These are phyloP conservation scores for Ilex aquifolium DNA, from an alignment of 257 asterid species.

Conservation along the genomic window DNA sequence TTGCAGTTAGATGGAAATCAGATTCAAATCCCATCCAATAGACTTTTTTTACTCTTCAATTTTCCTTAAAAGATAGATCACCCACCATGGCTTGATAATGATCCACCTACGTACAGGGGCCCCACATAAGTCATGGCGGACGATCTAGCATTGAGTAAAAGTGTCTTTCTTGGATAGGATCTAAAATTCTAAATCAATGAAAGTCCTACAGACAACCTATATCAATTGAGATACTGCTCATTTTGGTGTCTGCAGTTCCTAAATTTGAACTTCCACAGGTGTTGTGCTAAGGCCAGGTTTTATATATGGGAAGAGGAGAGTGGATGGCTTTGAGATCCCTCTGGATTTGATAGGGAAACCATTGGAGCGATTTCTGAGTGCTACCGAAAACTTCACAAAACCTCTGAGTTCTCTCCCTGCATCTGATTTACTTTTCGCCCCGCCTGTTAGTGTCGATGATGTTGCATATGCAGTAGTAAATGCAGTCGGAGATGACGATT, in stretches of 20 bases:
- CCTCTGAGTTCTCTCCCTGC: constrained; percentile 86
- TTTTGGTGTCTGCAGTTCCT: not conserved
- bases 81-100: too few species aligned
- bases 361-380: constrained; percentile 53
- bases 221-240: not conserved
- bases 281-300: constrained; percentile 87
- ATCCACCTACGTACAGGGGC: too few species aligned
- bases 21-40: too few species aligned
- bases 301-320: constrained; percentile 84
- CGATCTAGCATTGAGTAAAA: too few species aligned
- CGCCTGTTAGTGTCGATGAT: constrained; percentile 86
- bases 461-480: constrained; percentile 76
- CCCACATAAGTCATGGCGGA: too few species aligned
- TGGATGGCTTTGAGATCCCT: constrained; percentile 82
- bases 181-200: too few species aligned
- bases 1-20: too few species aligned
- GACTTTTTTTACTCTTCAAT: too few species aligned
- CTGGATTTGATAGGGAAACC: constrained; percentile 87
- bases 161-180: too few species aligned
- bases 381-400: constrained; percentile 56
- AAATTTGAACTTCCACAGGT: constrained; percentile 39
- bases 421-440: constrained; percentile 81
- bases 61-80: too few species aligned
- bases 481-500: constrained; percentile 64
- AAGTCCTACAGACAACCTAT: too few species aligned